Percentiles rank a stretch among this genome's conserved stretches.
phyloP scores from a whole-genome alignment of 441 rosid species.

The Populus hybrid region DNA sequence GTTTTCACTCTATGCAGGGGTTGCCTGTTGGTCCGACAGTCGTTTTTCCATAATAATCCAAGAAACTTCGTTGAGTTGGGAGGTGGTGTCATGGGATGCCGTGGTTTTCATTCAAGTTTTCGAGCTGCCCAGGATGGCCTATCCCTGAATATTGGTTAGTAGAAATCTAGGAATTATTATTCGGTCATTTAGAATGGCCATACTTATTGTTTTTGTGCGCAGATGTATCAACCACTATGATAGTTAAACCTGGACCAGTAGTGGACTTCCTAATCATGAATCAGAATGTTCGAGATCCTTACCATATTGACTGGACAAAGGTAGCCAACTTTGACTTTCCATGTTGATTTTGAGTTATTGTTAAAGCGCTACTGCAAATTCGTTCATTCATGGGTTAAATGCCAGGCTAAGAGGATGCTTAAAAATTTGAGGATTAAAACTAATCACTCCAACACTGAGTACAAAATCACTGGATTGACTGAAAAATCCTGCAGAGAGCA shows the following conservation, averaged over 20 bases:
- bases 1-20: neutral
- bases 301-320: neutral
- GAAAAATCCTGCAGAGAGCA: constrained; percentile 6
- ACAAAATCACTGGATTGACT: constrained; percentile 6
- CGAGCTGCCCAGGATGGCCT: constrained; percentile 1
- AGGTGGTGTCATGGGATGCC: constrained; percentile 8
- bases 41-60: constrained; percentile 1
- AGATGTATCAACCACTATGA: constrained; percentile 4
- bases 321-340: neutral
- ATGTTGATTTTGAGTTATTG: neutral
- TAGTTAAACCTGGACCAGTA: constrained; percentile 4
- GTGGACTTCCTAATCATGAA: neutral
- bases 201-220: neutral
- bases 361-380: neutral
- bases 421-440: constrained; percentile 2
- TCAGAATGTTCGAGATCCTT: constrained; percentile 1
- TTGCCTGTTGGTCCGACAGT: neutral
- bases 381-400: neutral
- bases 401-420: constrained; percentile 1
- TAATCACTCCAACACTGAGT: constrained; percentile 3
- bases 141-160: neutral
- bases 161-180: neutral
- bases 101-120: constrained; percentile 8
- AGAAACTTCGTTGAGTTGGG: neutral
- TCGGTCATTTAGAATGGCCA: neutral